phyloP scores from a whole-genome alignment of 1,139 yeast species.

The Saccharomyces hybrid region DNA sequence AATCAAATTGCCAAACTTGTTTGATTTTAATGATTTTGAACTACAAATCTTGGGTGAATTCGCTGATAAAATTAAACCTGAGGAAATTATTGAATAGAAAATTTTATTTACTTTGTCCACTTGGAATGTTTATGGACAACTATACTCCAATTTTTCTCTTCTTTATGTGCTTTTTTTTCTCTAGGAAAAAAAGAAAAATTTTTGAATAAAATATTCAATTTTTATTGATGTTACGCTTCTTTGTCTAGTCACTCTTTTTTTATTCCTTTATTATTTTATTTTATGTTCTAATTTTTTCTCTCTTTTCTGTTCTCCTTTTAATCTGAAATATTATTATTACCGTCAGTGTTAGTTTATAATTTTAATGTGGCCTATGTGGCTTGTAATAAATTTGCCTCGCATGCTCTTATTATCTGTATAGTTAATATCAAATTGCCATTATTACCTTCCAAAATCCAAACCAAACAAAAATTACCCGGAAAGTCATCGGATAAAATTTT shows the following conservation, averaged over 20 bases:
- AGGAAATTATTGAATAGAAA: background rate
- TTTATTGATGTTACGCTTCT: background rate
- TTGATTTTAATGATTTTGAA: constrained; percentile 38
- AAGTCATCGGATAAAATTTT: background rate
- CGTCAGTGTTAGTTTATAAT: background rate
- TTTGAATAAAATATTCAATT: background rate
- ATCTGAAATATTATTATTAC: background rate
- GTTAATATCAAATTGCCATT: too few relatives aligned
- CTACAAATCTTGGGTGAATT: constrained; percentile 35
- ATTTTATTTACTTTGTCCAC: background rate
- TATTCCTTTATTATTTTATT: background rate
- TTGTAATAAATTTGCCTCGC: background rate
- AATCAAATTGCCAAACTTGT: constrained; percentile 33
- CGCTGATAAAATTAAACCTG: constrained; percentile 25
- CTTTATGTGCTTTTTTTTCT: background rate
- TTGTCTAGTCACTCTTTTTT: background rate
- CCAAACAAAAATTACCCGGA: background rate
- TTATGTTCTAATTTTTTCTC: background rate
- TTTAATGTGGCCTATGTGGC: constrained; percentile 1
- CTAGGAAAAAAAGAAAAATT: background rate
- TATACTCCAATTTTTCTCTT: background rate
- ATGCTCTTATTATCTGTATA: background rate
- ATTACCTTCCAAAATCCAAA: background rate
- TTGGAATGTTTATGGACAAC: background rate
- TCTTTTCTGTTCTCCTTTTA: background rate